Evolutionary conservation across 1,139 yeast genomes (phyloP).

Genomic region (Nakaseomyces sp.): DNA sequence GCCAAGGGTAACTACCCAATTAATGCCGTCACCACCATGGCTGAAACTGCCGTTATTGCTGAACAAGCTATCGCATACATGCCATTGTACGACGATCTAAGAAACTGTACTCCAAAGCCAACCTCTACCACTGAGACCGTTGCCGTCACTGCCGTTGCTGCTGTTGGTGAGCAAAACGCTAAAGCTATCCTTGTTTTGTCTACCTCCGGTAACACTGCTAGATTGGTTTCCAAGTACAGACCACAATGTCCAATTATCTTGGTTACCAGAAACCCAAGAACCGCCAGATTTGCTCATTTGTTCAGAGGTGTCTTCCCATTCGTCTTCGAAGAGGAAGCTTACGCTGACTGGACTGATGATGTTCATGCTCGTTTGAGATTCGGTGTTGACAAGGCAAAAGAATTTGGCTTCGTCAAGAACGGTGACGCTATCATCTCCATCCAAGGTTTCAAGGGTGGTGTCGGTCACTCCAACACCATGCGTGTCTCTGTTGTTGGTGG

Average conservation of each 20-base stretch:
- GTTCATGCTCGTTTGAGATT: conserved; percentile 90
- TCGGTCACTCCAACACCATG: conserved; percentile 97
- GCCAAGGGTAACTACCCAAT: conserved; percentile 98
- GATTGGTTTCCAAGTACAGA: conserved; percentile 94
- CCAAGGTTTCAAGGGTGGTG: conserved; percentile 98
- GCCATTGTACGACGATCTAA: conserved; percentile 79
- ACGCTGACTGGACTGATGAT: conserved; percentile 89
- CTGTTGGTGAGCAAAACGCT: conserved; percentile 92
- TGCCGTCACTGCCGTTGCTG: conserved; percentile 94
- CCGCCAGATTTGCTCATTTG: conserved; percentile 92
- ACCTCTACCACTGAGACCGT: conserved; percentile 93
- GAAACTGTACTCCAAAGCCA: conserved; percentile 79
- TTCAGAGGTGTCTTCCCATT: conserved; percentile 99
- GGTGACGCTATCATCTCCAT: conserved; percentile 91
- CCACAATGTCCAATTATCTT: conserved; percentile 95
- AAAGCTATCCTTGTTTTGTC: conserved; percentile 94
- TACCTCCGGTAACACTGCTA: conserved; percentile 90
- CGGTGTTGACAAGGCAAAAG: conserved; percentile 87
- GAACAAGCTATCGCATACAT: conserved; percentile 93
- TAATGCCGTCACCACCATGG: conserved; percentile 98
- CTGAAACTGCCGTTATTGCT: conserved; percentile 91
- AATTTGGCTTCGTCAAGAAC: conserved; percentile 71
- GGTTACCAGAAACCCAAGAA: conserved; percentile 90
- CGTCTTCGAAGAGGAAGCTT: conserved; percentile 58
- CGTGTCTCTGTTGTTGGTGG: conserved; percentile 46